Base-by-base conservation (phyloP, 176 grass and related monocot species). In the Panicum miliaceum region DNA sequence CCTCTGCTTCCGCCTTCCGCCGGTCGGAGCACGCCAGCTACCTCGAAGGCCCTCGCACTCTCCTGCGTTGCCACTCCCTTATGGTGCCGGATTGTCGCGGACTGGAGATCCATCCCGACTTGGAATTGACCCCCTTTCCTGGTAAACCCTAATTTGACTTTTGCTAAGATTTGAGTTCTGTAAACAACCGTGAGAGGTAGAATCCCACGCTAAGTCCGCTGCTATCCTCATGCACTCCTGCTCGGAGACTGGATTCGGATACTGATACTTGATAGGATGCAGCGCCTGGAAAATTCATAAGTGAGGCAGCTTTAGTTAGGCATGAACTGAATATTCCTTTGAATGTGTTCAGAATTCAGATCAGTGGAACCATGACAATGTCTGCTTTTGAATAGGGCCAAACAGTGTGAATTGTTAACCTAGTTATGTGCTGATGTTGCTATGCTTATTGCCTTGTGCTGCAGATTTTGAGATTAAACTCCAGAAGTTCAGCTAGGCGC, bases 341-440 rank as follows among this genome's bases (percentile, higher is more conserved):
- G 11, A 5, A 41, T 71, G 16, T 19, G 25, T 62, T 57, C 29
- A 32, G 29, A 32, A 32, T 32, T 32, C 7, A 4, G 59, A 62
- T 79, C 79, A 6, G 27, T 74, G 45, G 66, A 79, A 36, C n/a
- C 77, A 53, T 54, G 14, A 13, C 29, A 32, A 32, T 32, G 29
- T 10, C 7, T 65, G 43, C 14, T 1, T 71, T 62, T 16, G 36
- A 64, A 77, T 27, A 47, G 37, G 0, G 36, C 25, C 20, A 64
- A 64, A 42, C 4, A 6, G 19, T 14, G 43, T 53, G 57, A 32
- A 50, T 9, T 8, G 4, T 73, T 76, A 67, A 83, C 38, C 32
- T 90, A 35, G 2, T 35, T 73, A 48, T 50, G 9, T 58, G 32
- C 23, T 91, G 77, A 82, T 77, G 40, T 59, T 5, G 36, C 20